Base-by-base conservation (phyloP, 352 stramenopile genomes). In the Phytophthora multivora region DNA sequence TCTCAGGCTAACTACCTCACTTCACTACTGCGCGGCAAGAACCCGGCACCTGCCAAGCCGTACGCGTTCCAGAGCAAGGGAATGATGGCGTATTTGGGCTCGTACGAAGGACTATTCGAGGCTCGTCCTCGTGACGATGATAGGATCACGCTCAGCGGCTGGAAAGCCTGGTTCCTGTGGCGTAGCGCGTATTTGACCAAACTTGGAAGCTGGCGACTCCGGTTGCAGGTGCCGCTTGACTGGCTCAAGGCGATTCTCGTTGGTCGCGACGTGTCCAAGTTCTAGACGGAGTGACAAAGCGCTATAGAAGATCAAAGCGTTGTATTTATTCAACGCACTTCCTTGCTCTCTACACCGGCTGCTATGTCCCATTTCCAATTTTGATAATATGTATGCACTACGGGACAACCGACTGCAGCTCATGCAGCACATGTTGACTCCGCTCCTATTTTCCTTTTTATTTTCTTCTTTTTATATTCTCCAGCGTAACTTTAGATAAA, bases 171-270 rank as follows among this genome's bases (percentile, higher is more conserved):
- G 72, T 83, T 97, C 39, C 78, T 97, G 31, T 99, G 97, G 95
- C 82, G 95, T 64, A 97, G 88, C 51, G 96, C 93, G 36, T 99
- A 99, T 69, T 81, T 97, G 59, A 98, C 97, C 35, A 98, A 98
- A 71, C 92, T 98, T 39, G 86, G 97, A 28, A 97, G 86, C 51
- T 95, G 83, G 88, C 83, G 90, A 18, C 89, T 98, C 68, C 97
- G 95, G 53, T 81, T 98, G 61, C 78, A 98, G 55, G 97, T 99
- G 66, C 96, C 97, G 4, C 91, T 99, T 66, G 96, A 98, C 76
- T 99, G 97, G 96, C 92, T 99, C 65, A 99, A 99, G 80, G 83
- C 89, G 13, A 83, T 98, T n/a, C 64, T 98, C 12, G 98, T 99
- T 55, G 97, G 97, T 3, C 80, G 97, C 60, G 97, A 99, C 61